These are phyloP conservation scores for Chlorella sp. DNA, from an alignment of 139 green algal genomes.

Conservation along the genomic window DNA sequence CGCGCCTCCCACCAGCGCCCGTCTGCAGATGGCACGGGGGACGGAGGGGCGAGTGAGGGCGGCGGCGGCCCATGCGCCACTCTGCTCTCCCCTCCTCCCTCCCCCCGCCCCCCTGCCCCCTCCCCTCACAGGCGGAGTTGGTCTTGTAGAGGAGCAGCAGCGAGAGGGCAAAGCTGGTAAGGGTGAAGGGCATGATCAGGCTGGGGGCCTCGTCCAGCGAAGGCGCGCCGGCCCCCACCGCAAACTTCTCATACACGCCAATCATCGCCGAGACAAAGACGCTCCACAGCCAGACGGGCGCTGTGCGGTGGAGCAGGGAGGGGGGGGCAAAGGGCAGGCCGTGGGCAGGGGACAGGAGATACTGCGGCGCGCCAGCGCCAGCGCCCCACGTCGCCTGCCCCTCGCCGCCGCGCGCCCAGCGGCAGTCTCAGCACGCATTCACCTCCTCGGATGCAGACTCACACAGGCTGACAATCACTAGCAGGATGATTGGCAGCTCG, in stretches of 20 bases:
- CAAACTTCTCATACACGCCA: conserved; percentile 16
- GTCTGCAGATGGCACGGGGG: too few species aligned
- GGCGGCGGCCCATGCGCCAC: too few species aligned
- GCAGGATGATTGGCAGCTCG: neutral
- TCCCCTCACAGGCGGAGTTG: conserved; percentile 27
- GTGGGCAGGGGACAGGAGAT: neutral
- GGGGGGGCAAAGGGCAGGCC: neutral
- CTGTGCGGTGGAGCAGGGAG: too few species aligned
- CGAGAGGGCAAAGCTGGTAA: conserved; percentile 17
- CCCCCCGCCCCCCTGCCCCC: too few species aligned
- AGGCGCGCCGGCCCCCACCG: conserved; percentile 8
- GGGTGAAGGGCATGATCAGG: neutral
- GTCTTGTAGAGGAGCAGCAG: conserved; percentile 42
- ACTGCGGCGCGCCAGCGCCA: neutral
- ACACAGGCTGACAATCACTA: neutral
- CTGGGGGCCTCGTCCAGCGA: neutral
- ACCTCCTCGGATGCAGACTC: too few species aligned
- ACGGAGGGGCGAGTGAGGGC: too few species aligned
- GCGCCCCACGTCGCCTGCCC: neutral
- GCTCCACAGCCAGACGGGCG: conserved; percentile 18
- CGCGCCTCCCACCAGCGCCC: conserved; percentile 36
- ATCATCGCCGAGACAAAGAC: neutral
- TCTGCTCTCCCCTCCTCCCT: too few species aligned
- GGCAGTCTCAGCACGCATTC: too few species aligned
- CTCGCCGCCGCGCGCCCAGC: too few species aligned